Evolutionary conservation across 768 basidiomycete genomes (phyloP), one percentile per base, ranked within the genome.

Genomic region (Hygrophoropsis aurantiaca): DNA sequence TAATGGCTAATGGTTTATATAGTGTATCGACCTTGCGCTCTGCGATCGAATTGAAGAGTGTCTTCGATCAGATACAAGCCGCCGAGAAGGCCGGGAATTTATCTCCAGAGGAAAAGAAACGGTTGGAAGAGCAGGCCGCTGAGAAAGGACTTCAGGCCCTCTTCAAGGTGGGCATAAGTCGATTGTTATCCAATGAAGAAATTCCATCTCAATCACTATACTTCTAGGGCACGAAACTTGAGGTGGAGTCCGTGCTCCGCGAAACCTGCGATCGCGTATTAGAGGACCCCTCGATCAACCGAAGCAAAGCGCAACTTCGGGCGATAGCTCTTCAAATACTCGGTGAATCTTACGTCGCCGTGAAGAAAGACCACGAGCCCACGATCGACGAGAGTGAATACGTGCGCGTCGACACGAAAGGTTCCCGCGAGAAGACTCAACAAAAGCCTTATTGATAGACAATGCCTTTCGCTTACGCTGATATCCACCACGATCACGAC

Each of bases 21-120:
- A 91, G 88, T 7, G 88, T 93, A 13, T 92, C 90, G 8, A 93
- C 90, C 0, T 67, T 93, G 11, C 82, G 89, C 18, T 81, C 90
- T 2, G 92, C 93, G 0, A 87, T 94, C 50, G 92, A 94, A 59
- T 77, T 94, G 49, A 94, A 94, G 67, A 73, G 77, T 10, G 89
- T 94, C 0, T 95, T 94, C 46, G 92, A 94, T 61, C 91, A 93
- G 62, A 89, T 95, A 21, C 85, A 90, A 64, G 89, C 89, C 0
- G 92, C 91, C 0, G 92, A 94, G 65, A 85, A 86, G 59, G 83
- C 86, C 2, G 92, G 92, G 1, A 89, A 85, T 49, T 68, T 93
- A 33, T 74, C 71, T 23, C 80, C 85, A 0, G 91, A 92, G 35
- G 89, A 93, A 68, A 85, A 82, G 69, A 82, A 78, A 61, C 80